These are phyloP conservation scores for Spatholobus suberectus DNA, from an alignment of 306 rosid genomes.

Conservation along the genomic window DNA sequence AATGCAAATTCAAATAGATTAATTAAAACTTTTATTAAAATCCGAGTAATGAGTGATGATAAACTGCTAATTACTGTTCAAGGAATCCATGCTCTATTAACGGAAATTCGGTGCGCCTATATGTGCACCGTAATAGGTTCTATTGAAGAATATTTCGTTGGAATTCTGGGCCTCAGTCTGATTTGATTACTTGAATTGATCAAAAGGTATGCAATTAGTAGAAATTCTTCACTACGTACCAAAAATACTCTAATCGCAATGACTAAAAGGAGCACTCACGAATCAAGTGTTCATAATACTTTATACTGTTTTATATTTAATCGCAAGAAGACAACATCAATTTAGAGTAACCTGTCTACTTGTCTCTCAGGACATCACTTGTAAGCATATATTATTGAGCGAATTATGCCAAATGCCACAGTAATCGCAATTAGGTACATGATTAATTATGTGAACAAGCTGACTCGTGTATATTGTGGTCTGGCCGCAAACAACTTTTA, in stretches of 20 bases:
- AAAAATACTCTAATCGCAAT: constrained; percentile 23
- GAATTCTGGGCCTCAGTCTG: neutral
- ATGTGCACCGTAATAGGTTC: neutral
- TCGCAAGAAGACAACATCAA: constrained; percentile 44
- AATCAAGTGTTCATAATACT: neutral
- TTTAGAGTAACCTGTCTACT: constrained; percentile 32
- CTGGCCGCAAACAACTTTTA: constrained; percentile 12
- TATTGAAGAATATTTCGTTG: neutral
- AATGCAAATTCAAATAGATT: neutral
- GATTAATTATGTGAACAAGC: constrained; percentile 36
- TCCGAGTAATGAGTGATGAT: neutral
- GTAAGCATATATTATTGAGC: constrained; percentile 34
- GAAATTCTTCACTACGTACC: constrained; percentile 27
- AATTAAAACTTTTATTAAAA: neutral
- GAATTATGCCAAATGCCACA: neutral
- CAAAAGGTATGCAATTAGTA: constrained; percentile 4
- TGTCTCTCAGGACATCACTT: constrained; percentile 22
- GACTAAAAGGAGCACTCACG: neutral
- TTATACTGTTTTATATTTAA: constrained; percentile 46
- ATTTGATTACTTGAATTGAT: constrained; percentile 25
- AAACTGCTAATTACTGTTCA: neutral
- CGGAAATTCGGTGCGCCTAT: neutral
- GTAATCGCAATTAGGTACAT: constrained; percentile 16
- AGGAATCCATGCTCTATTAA: neutral
- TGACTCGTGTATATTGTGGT: constrained; percentile 34